These are phyloP conservation scores for Echites panduratus DNA, from an alignment of 257 asterid genomes.

Conservation along the genomic window DNA sequence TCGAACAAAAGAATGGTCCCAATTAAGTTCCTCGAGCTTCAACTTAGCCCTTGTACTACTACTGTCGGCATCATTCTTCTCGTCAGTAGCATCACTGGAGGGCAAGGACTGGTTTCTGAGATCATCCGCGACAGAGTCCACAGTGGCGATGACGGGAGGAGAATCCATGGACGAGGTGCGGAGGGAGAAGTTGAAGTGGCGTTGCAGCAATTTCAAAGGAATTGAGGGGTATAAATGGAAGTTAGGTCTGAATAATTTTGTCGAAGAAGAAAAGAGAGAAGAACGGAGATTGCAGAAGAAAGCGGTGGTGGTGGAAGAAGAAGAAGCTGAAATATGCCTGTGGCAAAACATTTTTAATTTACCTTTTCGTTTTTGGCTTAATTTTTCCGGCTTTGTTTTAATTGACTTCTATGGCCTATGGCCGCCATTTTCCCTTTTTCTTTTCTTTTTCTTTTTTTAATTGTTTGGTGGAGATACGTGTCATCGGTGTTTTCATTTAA, in stretches of 20 bases:
- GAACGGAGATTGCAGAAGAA: conserved; percentile 19
- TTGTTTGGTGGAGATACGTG: too few relatives aligned
- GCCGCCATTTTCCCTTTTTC: too few relatives aligned
- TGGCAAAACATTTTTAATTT: conserved; percentile 19
- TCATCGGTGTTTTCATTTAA: too few relatives aligned
- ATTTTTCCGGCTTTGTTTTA: too few relatives aligned
- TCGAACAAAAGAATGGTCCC: conserved; percentile 87
- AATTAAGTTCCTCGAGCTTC: conserved; percentile 74
- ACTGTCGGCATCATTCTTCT: conserved; percentile 7
- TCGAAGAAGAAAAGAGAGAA: conserved; percentile 18
- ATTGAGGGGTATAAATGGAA: conserved; percentile 29
- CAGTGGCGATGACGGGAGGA: conserved; percentile 33
- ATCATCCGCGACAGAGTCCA: conserved; percentile 59
- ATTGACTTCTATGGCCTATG: too few relatives aligned
- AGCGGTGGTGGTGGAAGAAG: conserved; percentile 3
- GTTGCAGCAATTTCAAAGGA: conserved; percentile 26
- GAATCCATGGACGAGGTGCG: conserved; percentile 48
- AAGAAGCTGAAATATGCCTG: conserved; percentile 24
- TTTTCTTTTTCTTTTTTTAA: too few relatives aligned
- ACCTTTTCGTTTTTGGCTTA: too few relatives aligned
- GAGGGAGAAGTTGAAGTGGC: conserved; percentile 26
- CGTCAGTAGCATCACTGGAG: conserved; percentile 8
- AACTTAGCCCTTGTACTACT: conserved; percentile 25
- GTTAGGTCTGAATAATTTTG: conserved; percentile 15
- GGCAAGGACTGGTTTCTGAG: conserved; percentile 54